Percentiles rank a stretch among this genome's conserved stretches.
phyloP scores from a whole-genome alignment of 495 filamentous ascomycete genomes.

The Parathielavia appendiculata region DNA sequence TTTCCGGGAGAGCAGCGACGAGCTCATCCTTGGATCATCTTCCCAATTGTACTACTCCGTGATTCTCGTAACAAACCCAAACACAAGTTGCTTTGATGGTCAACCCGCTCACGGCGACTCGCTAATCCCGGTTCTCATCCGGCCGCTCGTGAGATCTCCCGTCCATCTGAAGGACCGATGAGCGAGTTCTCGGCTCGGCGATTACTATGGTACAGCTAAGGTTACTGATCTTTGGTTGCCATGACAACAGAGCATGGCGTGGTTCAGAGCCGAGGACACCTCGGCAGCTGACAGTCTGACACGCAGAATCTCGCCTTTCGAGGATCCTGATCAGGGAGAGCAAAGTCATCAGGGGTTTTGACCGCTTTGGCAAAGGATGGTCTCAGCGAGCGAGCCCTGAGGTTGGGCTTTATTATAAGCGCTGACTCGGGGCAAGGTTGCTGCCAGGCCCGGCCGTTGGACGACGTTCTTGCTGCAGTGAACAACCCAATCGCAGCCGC shows the following conservation, averaged over 20 bases:
- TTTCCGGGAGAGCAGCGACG: too few species aligned
- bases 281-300: constrained; percentile 17
- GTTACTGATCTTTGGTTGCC: constrained; percentile 15
- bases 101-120: too few species aligned
- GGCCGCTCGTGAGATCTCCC: not conserved
- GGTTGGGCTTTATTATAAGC: not conserved
- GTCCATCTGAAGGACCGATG: constrained; percentile 22
- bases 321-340: not conserved
- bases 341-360: not conserved
- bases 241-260: constrained; percentile 23
- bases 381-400: not conserved
- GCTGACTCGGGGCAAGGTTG: constrained; percentile 1
- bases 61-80: too few species aligned
- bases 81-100: too few species aligned
- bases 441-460: not conserved
- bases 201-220: not conserved
- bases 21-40: too few species aligned
- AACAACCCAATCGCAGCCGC: constrained; percentile 28
- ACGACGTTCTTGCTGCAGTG: not conserved
- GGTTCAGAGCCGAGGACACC: constrained; percentile 18
- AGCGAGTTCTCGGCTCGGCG: constrained; percentile 13
- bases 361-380: constrained; percentile 4
- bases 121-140: not conserved
- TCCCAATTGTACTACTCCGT: too few species aligned
- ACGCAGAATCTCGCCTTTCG: too few species aligned